These are phyloP conservation scores for Corallochytrium limacisporum DNA, from an alignment of 78 protist species.

Conservation along the genomic window DNA sequence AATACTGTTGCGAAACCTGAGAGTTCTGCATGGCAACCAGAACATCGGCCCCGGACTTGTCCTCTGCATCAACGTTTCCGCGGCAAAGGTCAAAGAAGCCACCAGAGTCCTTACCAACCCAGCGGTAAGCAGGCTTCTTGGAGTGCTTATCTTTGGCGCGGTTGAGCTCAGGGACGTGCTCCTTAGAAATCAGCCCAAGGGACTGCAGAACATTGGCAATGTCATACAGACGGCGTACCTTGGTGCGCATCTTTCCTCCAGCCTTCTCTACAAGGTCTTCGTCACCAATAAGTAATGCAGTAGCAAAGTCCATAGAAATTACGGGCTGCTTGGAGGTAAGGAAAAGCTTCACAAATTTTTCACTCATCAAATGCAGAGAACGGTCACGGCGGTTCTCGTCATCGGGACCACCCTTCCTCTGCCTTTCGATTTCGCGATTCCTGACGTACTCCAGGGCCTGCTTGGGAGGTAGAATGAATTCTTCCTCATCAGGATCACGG, in stretches of 20 bases:
- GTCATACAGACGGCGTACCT: conserved; percentile 6
- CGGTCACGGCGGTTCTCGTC: not conserved
- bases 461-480: not conserved
- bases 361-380: not conserved
- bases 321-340: not conserved
- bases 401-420: not conserved
- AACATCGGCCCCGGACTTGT: too few relatives aligned
- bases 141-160: not conserved
- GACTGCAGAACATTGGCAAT: not conserved
- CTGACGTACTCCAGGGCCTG: not conserved
- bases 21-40: too few relatives aligned
- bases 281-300: too few relatives aligned
- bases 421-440: not conserved
- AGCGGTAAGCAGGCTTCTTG: not conserved
- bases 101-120: too few relatives aligned
- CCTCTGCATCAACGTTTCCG: too few relatives aligned
- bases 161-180: too few relatives aligned
- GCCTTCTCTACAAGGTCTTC: too few relatives aligned
- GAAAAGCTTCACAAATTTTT: not conserved
- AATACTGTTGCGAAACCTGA: too few relatives aligned
- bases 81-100: too few relatives aligned
- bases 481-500: not conserved
- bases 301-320: too few relatives aligned
- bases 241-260: too few relatives aligned
- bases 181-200: not conserved